Evolutionary conservation across 176 grass and related monocot genomes (phyloP).

Genomic region (Secale cereale): DNA sequence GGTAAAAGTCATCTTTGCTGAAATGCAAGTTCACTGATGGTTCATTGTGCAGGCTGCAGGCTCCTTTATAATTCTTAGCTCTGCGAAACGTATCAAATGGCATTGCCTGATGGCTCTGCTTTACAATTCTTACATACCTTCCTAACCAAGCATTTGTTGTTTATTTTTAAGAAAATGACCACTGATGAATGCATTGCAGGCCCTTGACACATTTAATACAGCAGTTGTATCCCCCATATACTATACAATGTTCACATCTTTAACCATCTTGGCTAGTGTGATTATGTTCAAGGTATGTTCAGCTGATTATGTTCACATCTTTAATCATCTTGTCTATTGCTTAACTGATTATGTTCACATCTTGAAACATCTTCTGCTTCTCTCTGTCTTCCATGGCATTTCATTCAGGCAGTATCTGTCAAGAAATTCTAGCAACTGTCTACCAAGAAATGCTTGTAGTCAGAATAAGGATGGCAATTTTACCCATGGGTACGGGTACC

Average conservation of each 20-base stretch:
- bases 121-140: too few species aligned
- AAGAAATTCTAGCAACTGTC: not conserved
- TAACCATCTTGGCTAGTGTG: slow-evolving; percentile 79
- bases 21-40: not conserved
- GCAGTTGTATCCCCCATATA: slow-evolving; percentile 81
- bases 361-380: too few species aligned
- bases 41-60: not conserved
- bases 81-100: not conserved
- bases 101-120: too few species aligned
- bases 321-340: not conserved
- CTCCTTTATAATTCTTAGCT: not conserved
- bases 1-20: not conserved
- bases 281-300: slow-evolving; percentile 81
- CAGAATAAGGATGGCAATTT: too few species aligned
- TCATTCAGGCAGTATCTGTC: not conserved
- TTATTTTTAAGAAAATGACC: not conserved
- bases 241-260: slow-evolving; percentile 73
- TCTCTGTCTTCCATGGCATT: not conserved
- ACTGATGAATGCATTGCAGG: slow-evolving; percentile 29
- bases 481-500: too few species aligned
- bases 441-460: too few species aligned
- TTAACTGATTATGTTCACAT: not conserved
- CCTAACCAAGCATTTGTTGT: not conserved
- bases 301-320: too few species aligned
- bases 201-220: slow-evolving; percentile 72